A percentile compares a stretch with the other conserved stretches of the same genome.
Conservation (phyloP, 176 grass and related monocot genomes). For the Puccinellia tenuiflora region DNA sequence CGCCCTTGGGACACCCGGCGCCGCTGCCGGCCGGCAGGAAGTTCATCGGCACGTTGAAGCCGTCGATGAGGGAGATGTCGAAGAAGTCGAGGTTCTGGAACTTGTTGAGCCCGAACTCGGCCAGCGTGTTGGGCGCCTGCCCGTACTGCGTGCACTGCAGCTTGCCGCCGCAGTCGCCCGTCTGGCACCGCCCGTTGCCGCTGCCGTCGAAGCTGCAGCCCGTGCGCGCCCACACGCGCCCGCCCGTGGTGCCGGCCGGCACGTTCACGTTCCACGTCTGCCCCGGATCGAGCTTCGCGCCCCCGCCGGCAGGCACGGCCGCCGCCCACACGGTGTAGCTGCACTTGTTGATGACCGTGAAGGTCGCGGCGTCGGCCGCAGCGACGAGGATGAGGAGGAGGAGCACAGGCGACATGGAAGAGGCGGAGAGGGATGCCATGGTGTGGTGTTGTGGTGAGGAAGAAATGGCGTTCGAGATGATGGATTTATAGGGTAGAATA, state of each 20-base stretch:
- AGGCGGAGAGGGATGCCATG: neutral
- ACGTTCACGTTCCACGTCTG: constrained; percentile 35
- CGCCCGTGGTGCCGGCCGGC: constrained; percentile 7
- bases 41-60: constrained; percentile 62
- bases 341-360: constrained; percentile 46
- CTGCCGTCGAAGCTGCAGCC: constrained; percentile 45
- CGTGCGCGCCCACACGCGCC: constrained; percentile 41
- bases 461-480: neutral
- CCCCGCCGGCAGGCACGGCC: constrained; percentile 22
- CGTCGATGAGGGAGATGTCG: constrained; percentile 57
- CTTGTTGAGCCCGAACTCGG: constrained; percentile 44
- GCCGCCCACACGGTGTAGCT: constrained; percentile 51
- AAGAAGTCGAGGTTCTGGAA: constrained; percentile 13
- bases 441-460: neutral
- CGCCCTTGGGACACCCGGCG: constrained; percentile 31
- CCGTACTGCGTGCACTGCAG: constrained; percentile 27
- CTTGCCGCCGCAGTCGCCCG: constrained; percentile 49
- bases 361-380: constrained; percentile 1
- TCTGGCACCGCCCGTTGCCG: constrained; percentile 35
- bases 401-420: neutral
- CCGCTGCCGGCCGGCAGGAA: constrained; percentile 32
- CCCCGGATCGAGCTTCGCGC: constrained; percentile 24
- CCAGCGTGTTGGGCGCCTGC: constrained; percentile 38
- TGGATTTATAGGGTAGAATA: neutral
- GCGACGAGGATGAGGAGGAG: neutral